A percentile compares a stretch with the other conserved stretches of the same genome.
These are phyloP conservation scores for Erodium maritimum DNA, from an alignment of 345 rosid species.

Conservation along the genomic window DNA sequence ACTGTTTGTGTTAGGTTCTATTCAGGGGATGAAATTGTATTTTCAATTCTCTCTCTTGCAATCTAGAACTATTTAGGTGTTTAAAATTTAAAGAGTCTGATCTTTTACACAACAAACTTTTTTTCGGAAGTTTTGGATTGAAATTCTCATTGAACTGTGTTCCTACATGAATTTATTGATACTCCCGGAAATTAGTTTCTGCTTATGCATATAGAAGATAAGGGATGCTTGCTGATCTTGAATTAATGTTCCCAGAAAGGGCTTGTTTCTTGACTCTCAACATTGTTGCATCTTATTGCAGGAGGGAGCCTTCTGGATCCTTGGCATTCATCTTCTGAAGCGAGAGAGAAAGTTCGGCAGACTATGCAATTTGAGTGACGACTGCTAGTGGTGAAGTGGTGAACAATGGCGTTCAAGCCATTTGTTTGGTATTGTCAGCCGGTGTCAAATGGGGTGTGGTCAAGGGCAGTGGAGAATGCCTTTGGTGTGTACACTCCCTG, in stretches of 20 bases:
- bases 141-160: background rate
- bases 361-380: slow-evolving; percentile 16
- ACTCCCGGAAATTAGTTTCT: background rate
- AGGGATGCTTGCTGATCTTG: background rate
- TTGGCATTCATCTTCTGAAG: background rate
- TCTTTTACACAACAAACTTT: no score
- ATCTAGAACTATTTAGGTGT: background rate
- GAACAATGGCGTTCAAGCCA: slow-evolving; percentile 49
- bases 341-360: background rate
- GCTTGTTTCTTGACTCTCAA: background rate
- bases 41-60: no score
- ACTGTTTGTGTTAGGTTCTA: background rate
- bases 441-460: slow-evolving; percentile 61
- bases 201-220: background rate
- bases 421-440: slow-evolving; percentile 84
- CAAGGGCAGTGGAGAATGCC: slow-evolving; percentile 67
- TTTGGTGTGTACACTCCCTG: slow-evolving; percentile 96
- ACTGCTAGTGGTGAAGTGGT: slow-evolving; percentile 4
- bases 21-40: background rate
- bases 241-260: no score
- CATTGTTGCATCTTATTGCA: background rate
- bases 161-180: background rate
- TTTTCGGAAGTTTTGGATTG: background rate
- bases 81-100: background rate
- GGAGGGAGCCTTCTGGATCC: background rate